Base-by-base conservation (phyloP, 2,329 filamentous ascomycete genomes). In the Ophiostoma himal-ulmi region DNA sequence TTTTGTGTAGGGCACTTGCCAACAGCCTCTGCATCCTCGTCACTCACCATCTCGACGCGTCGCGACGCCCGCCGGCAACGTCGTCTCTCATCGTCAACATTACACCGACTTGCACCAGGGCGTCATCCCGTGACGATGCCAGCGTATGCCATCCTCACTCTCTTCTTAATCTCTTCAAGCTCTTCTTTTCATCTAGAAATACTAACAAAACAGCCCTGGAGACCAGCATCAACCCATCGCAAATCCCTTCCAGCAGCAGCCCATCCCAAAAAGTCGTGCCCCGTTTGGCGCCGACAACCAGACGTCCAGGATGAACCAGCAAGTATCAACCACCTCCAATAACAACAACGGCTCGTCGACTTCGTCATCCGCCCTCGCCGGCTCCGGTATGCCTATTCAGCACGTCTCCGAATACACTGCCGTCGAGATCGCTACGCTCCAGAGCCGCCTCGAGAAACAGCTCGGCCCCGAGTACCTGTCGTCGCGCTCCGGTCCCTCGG, bases 381-480 rank as follows among this genome's bases (percentile, higher is more conserved):
- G 60, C 14, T n/a, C 60, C 36, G 62, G 62, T 22, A 17, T 44
- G 65, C 37, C 65, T 22, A 30, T 67, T 22, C 69, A 70, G 65
- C 65, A 67, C 65, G 85, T 97, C 39, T 89, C 86, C 69, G 88
- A 91, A 77, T 99, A 92, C 82, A 96, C 93, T 0, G 93, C 94
- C n/a, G 84, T 88, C 75, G 90, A 99, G 78, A 94, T 97, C 71
- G 93, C 93, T 30, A 94, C 92, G 0, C 84, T 99, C 17, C 91
- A 97, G 77, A 88, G 88, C 74, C 89, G 92, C 41, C 87, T 99
- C 39, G 92, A 98, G 77, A 96, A 94, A 77, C 94, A 97, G 78
- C 87, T 99, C 13, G 95, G 95, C 0, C 95, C 95, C 0, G 96
- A 99, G 81, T 99, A 96, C 79, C 92, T 99, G 71, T 98, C 94